phyloP scores from a whole-genome alignment of 441 rosid species.

The Omphalea diandra region DNA sequence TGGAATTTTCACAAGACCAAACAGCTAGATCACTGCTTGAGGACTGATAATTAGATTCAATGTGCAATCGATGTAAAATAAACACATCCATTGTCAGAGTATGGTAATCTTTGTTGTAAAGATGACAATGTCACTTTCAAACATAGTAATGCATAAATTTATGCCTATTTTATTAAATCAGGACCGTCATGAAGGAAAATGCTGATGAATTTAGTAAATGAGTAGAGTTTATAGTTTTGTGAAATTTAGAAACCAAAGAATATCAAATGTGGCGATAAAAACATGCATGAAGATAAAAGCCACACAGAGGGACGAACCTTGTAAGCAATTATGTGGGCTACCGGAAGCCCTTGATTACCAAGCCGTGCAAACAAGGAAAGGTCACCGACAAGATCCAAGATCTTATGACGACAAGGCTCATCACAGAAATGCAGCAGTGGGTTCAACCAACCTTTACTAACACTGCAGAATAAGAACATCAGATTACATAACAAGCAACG shows the following conservation, averaged over 20 bases:
- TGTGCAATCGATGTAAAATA: not conserved
- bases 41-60: not conserved
- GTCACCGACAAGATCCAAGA: constrained; percentile 87
- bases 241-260: not conserved
- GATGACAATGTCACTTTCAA: not conserved
- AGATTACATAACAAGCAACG: constrained; percentile 1
- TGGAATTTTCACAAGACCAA: not conserved
- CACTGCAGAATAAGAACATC: constrained; percentile 37
- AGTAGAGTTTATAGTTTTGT: not conserved
- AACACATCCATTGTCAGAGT: not conserved
- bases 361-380: constrained; percentile 61
- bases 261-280: not conserved
- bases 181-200: not conserved
- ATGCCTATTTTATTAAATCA: not conserved
- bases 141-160: not conserved
- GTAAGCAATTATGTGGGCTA: constrained; percentile 72
- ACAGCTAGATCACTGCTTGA: not conserved
- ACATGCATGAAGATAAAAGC: not conserved
- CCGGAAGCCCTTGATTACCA: constrained; percentile 85
- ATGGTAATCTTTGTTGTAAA: not conserved
- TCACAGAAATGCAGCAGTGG: constrained; percentile 63
- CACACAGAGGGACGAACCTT: constrained; percentile 43
- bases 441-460: constrained; percentile 82
- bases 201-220: not conserved
- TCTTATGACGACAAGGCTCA: constrained; percentile 91